Base-by-base conservation (phyloP, 139 green algal species). In the Coccomyxa sp. region DNA sequence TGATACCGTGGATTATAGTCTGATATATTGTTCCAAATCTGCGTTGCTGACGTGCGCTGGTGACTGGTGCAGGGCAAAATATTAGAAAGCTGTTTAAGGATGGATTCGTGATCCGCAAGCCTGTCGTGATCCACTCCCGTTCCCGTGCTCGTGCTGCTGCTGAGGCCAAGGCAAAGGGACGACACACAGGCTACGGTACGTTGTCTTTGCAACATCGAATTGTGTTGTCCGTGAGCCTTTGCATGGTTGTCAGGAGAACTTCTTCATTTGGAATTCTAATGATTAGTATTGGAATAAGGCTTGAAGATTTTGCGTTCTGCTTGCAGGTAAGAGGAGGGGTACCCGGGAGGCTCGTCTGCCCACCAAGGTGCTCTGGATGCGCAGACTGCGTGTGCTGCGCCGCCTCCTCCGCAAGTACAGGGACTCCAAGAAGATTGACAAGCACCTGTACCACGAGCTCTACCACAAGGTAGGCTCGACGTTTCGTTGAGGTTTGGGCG, bases 351-450 rank as follows among this genome's bases (percentile, higher is more conserved):
- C 97, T 0, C 95, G 97, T 75, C 91, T 99, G 88, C 96, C 97
- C 78, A 97, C 93, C 81, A 99, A 99, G 94, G 84, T 98, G 17
- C 92, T 99, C 83, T 99, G 97, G 97, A 96, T 99, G 79, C 92
- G 96, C 63, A 93, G 97, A 79, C 90, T 98, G 86, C 95, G 96
- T 75, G 97, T 99, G 82, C 91, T 99, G 87, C 94, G 97, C 78
- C 92, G 97, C 79, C 83, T 99, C 86, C 92, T 99, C 60, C 94
- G 94, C 84, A 98, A 98, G 93, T 99, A 99, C 92, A 90, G 97
- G 30, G 96, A 99, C 90, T 90, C 90, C 77, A 99, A 99, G 95
- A 99, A 99, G 94, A 99, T 99, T 67, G 97, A 99, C 93, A 95
- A 93, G 88, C 95, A 99, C 92, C 93, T 99, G 75, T 99, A 99